phyloP scores from a whole-genome alignment of 805 yeast species.

The Kazachstania bromeliacearum region DNA sequence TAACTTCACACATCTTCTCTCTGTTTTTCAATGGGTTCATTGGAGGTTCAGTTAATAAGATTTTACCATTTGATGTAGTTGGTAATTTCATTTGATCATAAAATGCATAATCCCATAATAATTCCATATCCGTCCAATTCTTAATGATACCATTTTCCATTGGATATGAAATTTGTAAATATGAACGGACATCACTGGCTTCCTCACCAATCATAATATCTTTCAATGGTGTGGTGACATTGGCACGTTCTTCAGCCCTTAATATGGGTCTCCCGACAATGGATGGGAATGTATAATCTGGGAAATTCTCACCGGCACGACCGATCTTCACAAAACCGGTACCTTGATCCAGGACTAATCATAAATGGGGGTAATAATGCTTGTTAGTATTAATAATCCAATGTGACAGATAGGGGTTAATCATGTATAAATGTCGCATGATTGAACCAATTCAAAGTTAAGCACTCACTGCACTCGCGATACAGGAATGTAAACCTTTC shows the following conservation, averaged over 20 bases:
- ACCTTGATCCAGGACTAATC: slow-evolving; percentile 87
- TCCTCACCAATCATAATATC: slow-evolving; percentile 98
- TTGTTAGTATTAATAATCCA: slow-evolving; percentile 1
- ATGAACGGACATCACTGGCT: slow-evolving; percentile 82
- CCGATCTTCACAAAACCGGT: slow-evolving; percentile 98
- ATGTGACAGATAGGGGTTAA: no score
- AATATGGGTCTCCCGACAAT: slow-evolving; percentile 95
- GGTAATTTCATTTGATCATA: slow-evolving; percentile 80
- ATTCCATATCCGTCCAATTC: slow-evolving; percentile 98
- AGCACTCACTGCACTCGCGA: no score
- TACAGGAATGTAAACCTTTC: no score
- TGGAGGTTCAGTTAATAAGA: slow-evolving; percentile 93
- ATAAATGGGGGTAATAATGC: not conserved
- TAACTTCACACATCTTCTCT: slow-evolving; percentile 86
- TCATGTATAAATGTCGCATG: no score
- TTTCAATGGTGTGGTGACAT: slow-evolving; percentile 54
- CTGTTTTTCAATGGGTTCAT: slow-evolving; percentile 91
- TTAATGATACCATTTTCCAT: slow-evolving; percentile 97
- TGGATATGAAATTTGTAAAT: slow-evolving; percentile 89
- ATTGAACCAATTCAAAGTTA: no score
- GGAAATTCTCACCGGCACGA: slow-evolving; percentile 93
- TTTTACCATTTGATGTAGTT: slow-evolving; percentile 65
- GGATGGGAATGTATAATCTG: slow-evolving; percentile 93
- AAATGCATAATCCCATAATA: slow-evolving; percentile 95
- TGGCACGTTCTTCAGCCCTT: slow-evolving; percentile 88